Percentiles rank a stretch among this genome's conserved stretches.
Conservation (phyloP, 306 rosid species). For the Biancaea sappan region DNA sequence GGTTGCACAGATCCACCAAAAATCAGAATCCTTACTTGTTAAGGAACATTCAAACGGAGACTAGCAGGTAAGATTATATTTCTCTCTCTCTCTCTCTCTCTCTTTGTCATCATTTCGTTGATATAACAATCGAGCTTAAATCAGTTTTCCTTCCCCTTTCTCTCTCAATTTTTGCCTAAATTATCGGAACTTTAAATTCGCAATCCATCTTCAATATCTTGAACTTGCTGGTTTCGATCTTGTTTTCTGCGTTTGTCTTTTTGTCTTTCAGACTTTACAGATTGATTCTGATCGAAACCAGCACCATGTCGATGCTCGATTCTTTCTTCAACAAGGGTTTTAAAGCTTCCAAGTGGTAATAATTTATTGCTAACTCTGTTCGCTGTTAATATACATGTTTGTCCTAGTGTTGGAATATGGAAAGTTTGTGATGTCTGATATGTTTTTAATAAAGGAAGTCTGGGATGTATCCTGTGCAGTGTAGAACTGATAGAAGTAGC, state of each 20-base stretch:
- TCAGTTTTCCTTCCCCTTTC: not conserved
- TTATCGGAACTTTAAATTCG: not conserved
- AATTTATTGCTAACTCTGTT: not conserved
- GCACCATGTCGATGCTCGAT: slow-evolving; percentile 81
- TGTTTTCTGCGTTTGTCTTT: slow-evolving; percentile 24
- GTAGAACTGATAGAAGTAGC: not conserved
- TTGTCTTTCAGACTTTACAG: slow-evolving; percentile 30
- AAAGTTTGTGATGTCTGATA: not conserved
- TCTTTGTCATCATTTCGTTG: not conserved
- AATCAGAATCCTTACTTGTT: slow-evolving; percentile 37
- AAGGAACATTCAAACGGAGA: slow-evolving; percentile 31
- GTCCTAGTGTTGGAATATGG: slow-evolving; percentile 1
- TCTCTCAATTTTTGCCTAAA: not conserved
- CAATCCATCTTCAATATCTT: not conserved
- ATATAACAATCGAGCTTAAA: not conserved
- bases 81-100: not conserved
- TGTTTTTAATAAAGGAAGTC: too few relatives aligned
- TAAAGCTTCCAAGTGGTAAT: slow-evolving; percentile 86
- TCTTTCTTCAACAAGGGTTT: slow-evolving; percentile 94
- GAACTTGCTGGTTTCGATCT: slow-evolving; percentile 29
- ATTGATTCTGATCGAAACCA: slow-evolving; percentile 38
- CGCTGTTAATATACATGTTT: not conserved
- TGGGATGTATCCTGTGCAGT: not conserved
- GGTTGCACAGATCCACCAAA: slow-evolving; percentile 29
- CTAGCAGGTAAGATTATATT: not conserved